Evolutionary conservation across 2,329 filamentous ascomycete species (phyloP), one percentile per base, ranked within the genome.

Genomic region (Rugonectria rugulosa): DNA sequence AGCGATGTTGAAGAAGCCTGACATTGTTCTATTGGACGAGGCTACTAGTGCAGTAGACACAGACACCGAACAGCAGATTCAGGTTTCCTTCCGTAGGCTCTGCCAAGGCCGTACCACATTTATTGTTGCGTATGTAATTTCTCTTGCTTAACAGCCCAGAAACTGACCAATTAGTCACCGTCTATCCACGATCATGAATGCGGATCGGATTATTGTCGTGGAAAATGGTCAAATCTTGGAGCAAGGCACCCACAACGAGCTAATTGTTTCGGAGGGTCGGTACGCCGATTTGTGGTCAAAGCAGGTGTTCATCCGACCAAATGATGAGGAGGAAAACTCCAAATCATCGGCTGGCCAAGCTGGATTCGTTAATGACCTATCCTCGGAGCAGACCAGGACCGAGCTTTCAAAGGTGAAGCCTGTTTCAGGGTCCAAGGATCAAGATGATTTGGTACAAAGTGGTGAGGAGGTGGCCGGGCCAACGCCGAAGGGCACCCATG

Each of bases 41-140:
- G 88, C 90, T 1, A 92, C 91, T 4, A 91, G 88, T 31, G 87
- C 90, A 6, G 87, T 94, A 54, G 87, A 91, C 57, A 88, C 87
- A 0, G 84, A 87, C 27, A 89, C 86, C 2, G 87, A 89, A 70
- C 83, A 85, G 51, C 83, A 85, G 61, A 89, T 89, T 40, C 87
- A 89, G 63, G 76, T 82, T 26, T 87, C 86, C 0, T 80, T 89
- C 48, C 76, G 75, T 53, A 77, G 76, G 44, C 76, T 88, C 7
- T 87, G 84, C 58, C 75, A 81, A 55, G 83, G 81, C 2, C 83
- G 86, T 20, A 89, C 87, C 2, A 89, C 86, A 0, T 87, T 89
- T 59, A 83, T 88, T 21, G 84, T 89, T 24, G 87, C 87, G 75
- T 83, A 71, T 74, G 81, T 53, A 17, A n/a, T 2, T 23, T 7